A percentile compares a stretch with the other conserved stretches of the same genome.
These are phyloP conservation scores for Phytophthora multivora DNA, from an alignment of 352 stramenopile species.

Conservation along the genomic window DNA sequence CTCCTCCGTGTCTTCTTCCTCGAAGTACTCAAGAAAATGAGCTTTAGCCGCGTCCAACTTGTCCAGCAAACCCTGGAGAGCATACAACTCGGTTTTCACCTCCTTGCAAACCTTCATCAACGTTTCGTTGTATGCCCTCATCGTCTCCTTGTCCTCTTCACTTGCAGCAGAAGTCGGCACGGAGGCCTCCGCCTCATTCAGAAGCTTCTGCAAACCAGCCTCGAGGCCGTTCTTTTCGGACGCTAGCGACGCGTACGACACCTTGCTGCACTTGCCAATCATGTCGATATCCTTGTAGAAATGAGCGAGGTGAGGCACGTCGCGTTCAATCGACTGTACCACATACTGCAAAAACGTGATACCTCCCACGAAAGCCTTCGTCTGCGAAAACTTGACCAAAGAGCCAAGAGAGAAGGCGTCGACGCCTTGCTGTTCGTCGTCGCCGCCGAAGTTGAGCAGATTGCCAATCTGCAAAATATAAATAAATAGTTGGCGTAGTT, in stretches of 20 bases:
- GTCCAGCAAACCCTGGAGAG: slow-evolving; percentile 53
- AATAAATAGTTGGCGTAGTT: slow-evolving; percentile 83
- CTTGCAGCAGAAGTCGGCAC: slow-evolving; percentile 25
- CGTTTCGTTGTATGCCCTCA: slow-evolving; percentile 46
- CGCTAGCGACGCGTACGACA: slow-evolving; percentile 64
- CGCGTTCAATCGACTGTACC: slow-evolving; percentile 85
- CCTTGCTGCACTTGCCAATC: slow-evolving; percentile 74
- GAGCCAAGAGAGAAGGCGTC: slow-evolving; percentile 79
- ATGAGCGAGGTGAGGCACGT: slow-evolving; percentile 70
- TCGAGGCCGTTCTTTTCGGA: slow-evolving; percentile 79
- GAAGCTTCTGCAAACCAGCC: slow-evolving; percentile 57
- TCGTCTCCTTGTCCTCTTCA: slow-evolving; percentile 34
- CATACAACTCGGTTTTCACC: slow-evolving; percentile 61
- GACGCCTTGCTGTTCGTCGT: slow-evolving; percentile 44
- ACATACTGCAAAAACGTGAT: slow-evolving; percentile 88
- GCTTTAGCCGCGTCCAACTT: slow-evolving; percentile 67
- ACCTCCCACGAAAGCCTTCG: slow-evolving; percentile 82
- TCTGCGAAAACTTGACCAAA: slow-evolving; percentile 87
- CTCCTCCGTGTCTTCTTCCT: slow-evolving; percentile 81
- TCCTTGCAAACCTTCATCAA: slow-evolving; percentile 66
- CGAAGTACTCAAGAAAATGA: slow-evolving; percentile 82
- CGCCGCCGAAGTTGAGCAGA: slow-evolving; percentile 75
- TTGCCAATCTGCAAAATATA: slow-evolving; percentile 87
- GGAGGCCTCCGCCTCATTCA: slow-evolving; percentile 47
- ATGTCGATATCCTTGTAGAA: slow-evolving; percentile 85